Evolutionary conservation across 2,329 filamentous ascomycete species (phyloP), one percentile per base, ranked within the genome.

Genomic region (Lizonia empirigonia): DNA sequence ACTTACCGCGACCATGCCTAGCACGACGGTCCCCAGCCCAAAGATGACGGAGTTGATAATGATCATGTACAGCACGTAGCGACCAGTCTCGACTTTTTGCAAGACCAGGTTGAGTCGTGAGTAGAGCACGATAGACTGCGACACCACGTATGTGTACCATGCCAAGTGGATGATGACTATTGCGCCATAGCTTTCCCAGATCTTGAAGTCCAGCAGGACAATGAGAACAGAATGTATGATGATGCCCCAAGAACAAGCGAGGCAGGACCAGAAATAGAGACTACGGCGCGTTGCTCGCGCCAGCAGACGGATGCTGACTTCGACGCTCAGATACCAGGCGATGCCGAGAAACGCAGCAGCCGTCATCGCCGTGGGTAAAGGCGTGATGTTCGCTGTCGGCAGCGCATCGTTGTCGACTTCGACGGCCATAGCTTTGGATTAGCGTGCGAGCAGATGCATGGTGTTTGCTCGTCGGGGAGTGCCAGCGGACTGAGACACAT

Each of bases 21-120:
- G 64, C 2, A 85, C 73, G 1, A 78, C 78, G 5, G 80, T 80
- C 0, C 80, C 75, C 0, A 80, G 67, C 46, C 85, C 80, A 32
- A 83, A 70, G 13, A 83, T 49, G 30, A 85, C 55, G n/a, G 76
- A 74, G 56, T 83, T 78, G 51, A 75, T 55, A 19, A 83, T 71
- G 49, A 87, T 85, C 78, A 85, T 82, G 32, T 62, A 73, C 0
- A 84, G 70, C 1, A 84, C 77, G 2, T 74, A 70, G 4, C 73
- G 53, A 2, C 51, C 44, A 3, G 40, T 55, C 52, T 48, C 68
- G 60, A 20, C 34, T 8, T 74, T 69, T 8, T 56, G 49, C 4
- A 84, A 63, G 5, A 87, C 76, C 1, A 87, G 73, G 60, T 85
- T 82, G 1, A 86, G 75, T 4, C 84, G 76, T 2, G 83, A 85